Evolutionary conservation across 805 yeast genomes (phyloP).

Genomic region (Lipomyces lipofer): DNA sequence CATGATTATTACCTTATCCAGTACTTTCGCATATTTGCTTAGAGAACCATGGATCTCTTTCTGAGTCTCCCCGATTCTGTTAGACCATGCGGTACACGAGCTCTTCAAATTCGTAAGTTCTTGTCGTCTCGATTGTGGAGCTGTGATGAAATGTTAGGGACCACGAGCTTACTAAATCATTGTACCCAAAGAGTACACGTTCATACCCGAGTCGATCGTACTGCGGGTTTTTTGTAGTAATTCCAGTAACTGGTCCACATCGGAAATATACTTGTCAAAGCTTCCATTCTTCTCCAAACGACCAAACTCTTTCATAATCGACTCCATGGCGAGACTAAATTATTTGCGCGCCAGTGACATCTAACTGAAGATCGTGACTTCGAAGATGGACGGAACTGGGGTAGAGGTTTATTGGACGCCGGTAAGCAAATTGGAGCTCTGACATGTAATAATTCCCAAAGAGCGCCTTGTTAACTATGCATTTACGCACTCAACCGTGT

Average conservation of each 20-base stretch:
- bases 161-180: too few relatives aligned
- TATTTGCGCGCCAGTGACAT: too few relatives aligned
- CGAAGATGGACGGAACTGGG: not conserved
- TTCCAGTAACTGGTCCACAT: constrained; percentile 37
- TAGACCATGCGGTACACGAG: constrained; percentile 18
- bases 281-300: constrained; percentile 37
- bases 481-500: too few relatives aligned
- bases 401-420: too few relatives aligned
- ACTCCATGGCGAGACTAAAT: constrained; percentile 35
- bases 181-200: not conserved
- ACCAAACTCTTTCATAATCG: constrained; percentile 39
- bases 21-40: constrained; percentile 37
- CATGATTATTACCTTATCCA: constrained; percentile 38
- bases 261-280: constrained; percentile 38
- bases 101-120: constrained; percentile 19
- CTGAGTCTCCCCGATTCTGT: constrained; percentile 33
- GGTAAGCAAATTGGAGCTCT: too few relatives aligned
- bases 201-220: constrained; percentile 32
- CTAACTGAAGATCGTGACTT: not conserved
- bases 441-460: too few relatives aligned
- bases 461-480: too few relatives aligned
- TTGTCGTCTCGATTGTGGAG: constrained; percentile 25
- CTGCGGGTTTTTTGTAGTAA: constrained; percentile 35
- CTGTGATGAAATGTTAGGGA: constrained; percentile 11
- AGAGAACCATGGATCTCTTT: constrained; percentile 36